Base-by-base conservation (phyloP, 441 rosid species). In the Gossypium aridum region DNA sequence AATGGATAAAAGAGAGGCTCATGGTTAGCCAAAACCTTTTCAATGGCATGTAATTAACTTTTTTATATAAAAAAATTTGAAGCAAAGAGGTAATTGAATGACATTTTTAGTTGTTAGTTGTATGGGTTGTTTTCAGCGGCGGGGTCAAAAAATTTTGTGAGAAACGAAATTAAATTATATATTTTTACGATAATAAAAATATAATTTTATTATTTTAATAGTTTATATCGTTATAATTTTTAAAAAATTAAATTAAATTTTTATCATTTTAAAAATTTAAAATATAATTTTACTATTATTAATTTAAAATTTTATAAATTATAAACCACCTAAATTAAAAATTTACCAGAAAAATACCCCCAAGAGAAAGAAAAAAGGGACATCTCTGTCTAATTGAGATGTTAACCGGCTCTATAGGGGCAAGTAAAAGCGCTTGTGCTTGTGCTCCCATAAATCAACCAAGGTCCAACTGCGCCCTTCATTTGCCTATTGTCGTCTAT, bases 381-480 rank as follows among this genome's bases (percentile, higher is more conserved):
- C 63, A 59, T 59, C 34, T 23, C 63, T 17, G 34, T 59, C 16
- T 55, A 16, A 59, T 59, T 23, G 31, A 59, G 63, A 22, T 59
- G 63, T 22, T 59, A 8, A 23, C 13, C 34, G 13, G 63, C 31
- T 10, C 63, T 59, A 59, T 4, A 28, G 63, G 14, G n/a, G 2
- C 22, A 53, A 53, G 20, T n/a, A 53, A 53, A 45, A 9, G 51
- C 14, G 14, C 12, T 28, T 28, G 31, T 26, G 31, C 31, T 45
- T 45, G 19, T n/a, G 62, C 26, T 13, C 62, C 67, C 49, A 54
- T 76, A 74, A 64, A 72, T 80, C 75, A 87, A 96, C 98, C 99
- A 88, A 25, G 98, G 95, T 62, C 97, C 87, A 5, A 89, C 87
- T 0, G 87, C 90, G 73, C 93, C 96, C 53, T 90, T 93, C 39